Evolutionary conservation across 768 basidiomycete species (phyloP), one percentile per base, ranked within the genome.

Genomic region (Boletus rex-veris): DNA sequence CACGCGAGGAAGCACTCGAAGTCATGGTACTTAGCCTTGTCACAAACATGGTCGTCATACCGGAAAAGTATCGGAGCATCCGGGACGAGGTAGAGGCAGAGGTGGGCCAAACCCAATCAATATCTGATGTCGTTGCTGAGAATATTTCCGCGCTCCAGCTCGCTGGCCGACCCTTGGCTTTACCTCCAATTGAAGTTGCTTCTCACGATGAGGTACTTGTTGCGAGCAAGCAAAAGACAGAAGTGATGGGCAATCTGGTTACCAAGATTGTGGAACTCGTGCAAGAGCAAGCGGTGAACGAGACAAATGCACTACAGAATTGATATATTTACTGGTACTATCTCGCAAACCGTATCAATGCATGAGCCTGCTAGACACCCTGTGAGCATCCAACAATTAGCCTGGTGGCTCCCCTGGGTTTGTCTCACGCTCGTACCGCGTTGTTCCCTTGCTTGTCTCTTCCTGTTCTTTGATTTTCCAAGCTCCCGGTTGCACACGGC

Each of bases 41-140:
- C 26, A 94, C 92, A 26, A 95, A 95, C 72, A 77, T 79, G 63
- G 93, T 95, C 11, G 84, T 91, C 42, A 84, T 89, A 54, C 85
- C 83, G 0, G 77, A 81, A 10, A 75, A 67, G 42, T 85, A 90
- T 65, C 70, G 81, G 50, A 85, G 83, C 52, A 85, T 91, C 43
- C 80, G 78, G 57, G 86, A 83, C 8, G 88, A 90, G 62, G 86
- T 92, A 2, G 78, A 83, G 49, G 84, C 86, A 7, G 91, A 93
- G 80, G 88, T 88, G 53, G 24, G 79, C 44, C 26, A 37, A 19
- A 52, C 19, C 19, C 39, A 3, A 33, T 39, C 47, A 14, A 9
- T 10, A n/a, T 44, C 30, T 5, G 10, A 24, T 40, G 15, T 26
- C 14, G 16, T n/a, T 48, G 45, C 48, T 58, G 28, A 63, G 43